phyloP scores from a whole-genome alignment of 2,329 filamentous ascomycete genomes.

The Ambrosiella beaveri region DNA sequence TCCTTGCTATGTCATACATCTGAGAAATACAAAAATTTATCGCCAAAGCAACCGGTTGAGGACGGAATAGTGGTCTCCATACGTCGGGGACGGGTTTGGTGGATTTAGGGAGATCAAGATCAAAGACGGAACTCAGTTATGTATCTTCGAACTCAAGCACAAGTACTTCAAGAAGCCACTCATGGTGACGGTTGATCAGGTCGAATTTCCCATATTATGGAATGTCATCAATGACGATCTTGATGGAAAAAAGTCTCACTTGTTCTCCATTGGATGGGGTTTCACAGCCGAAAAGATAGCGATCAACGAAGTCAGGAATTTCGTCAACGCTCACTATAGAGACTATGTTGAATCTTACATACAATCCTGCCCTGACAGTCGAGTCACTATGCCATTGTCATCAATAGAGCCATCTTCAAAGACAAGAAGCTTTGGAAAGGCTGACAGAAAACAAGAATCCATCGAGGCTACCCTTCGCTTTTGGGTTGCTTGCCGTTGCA shows the following conservation, averaged over 20 bases:
- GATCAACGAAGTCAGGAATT: neutral
- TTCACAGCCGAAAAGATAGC: neutral
- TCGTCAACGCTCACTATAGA: neutral
- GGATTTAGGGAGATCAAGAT: neutral
- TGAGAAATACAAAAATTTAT: neutral
- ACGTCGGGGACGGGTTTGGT: neutral
- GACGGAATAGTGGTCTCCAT: neutral
- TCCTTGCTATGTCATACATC: conserved; percentile 1
- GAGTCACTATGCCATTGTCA: neutral
- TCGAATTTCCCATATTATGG: neutral
- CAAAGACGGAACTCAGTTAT: no score
- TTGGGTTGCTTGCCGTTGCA: conserved; percentile 5
- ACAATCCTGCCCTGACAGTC: neutral
- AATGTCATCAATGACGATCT: neutral
- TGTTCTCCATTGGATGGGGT: neutral
- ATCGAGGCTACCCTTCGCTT: neutral
- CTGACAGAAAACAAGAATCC: neutral
- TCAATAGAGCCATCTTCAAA: no score
- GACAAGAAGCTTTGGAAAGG: neutral
- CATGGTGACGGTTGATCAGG: neutral
- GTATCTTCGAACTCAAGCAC: neutral
- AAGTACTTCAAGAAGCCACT: neutral
- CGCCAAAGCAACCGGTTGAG: conserved; percentile 1
- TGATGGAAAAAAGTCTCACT: neutral
- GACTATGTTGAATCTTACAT: neutral